Base-by-base conservation (phyloP, 768 basidiomycete genomes). In the Leccinum uliginosum region DNA sequence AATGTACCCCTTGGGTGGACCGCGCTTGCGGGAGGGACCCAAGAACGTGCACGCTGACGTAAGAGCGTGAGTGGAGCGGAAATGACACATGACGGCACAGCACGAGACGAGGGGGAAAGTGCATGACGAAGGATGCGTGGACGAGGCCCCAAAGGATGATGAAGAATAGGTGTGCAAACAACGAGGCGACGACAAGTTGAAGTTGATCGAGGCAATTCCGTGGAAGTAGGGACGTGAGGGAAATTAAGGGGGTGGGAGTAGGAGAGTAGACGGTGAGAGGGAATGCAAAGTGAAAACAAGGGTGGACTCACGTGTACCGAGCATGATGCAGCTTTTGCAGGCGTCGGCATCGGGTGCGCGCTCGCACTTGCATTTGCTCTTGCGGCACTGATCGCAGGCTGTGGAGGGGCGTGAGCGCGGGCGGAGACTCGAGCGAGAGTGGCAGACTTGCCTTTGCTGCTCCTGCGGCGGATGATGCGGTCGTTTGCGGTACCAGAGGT, bases 1-100 rank as follows among this genome's bases (percentile, higher is more conserved):
- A 67, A 96, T 94, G 76, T 96, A 96, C 1, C 93, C 93, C 67
- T 91, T 92, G n/a, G 91, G 89, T 3, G 89, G 89, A 2, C 92
- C 92, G 61, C 92, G 86, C 68, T 89, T 89, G 62, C 87, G 82
- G 12, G 88, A 89, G 8, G 87, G 87, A 3, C 86, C 87, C 40
- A 90, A 77, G 71, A 88, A 90, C 0, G 89, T 89, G 67, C 88
- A 91, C 19, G 82, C 87, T 89, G 35, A 44, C 47, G 62, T 49
- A 53, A 51, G 51, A 40, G 54, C 55, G 57, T n/a, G 40, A 45
- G 64, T 21, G 45, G 24, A 24, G 23, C 14, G 24, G 15, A 8
- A 21, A 44, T 45, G 19, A 1, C 34, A 19, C 21, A 14, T 44
- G n/a, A n/a, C 19, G 43, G 12, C 43, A 38, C n/a, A 14, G 34